These are phyloP conservation scores for Acanthamoeba lenticulata DNA, from an alignment of 208 protist species.

Conservation along the genomic window DNA sequence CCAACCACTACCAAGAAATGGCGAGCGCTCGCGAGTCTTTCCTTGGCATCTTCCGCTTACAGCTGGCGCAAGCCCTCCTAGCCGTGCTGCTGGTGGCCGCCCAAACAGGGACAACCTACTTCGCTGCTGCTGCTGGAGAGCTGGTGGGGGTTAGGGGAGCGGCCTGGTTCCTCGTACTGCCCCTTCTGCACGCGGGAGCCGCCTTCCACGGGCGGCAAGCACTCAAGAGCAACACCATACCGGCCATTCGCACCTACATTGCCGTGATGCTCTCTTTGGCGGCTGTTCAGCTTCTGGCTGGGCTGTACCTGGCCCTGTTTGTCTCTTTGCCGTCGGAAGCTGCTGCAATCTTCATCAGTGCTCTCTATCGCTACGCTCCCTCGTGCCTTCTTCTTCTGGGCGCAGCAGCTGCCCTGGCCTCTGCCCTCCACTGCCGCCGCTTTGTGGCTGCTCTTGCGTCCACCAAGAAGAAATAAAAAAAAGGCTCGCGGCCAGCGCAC, in stretches of 20 bases:
- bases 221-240: neutral
- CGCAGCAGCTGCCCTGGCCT: neutral
- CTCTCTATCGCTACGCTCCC: neutral
- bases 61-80: neutral
- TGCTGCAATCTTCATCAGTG: neutral
- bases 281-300: neutral
- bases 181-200: neutral
- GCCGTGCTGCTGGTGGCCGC: neutral
- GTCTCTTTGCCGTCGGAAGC: neutral
- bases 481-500: neutral
- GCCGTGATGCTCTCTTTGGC: neutral
- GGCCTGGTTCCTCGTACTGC: neutral
- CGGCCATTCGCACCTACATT: neutral
- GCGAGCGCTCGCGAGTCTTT: neutral
- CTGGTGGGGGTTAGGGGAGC: neutral
- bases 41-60: neutral
- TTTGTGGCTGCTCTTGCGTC: neutral
- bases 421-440: neutral
- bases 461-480: neutral
- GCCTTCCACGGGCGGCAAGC: neutral
- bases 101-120: neutral
- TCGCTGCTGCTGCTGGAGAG: neutral
- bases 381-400: neutral
- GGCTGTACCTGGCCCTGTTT: neutral
- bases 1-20: constrained; percentile 57